Evolutionary conservation across 495 filamentous ascomycete genomes (phyloP), one percentile per base, ranked within the genome.

Genomic region (Penicillium waksmanii): DNA sequence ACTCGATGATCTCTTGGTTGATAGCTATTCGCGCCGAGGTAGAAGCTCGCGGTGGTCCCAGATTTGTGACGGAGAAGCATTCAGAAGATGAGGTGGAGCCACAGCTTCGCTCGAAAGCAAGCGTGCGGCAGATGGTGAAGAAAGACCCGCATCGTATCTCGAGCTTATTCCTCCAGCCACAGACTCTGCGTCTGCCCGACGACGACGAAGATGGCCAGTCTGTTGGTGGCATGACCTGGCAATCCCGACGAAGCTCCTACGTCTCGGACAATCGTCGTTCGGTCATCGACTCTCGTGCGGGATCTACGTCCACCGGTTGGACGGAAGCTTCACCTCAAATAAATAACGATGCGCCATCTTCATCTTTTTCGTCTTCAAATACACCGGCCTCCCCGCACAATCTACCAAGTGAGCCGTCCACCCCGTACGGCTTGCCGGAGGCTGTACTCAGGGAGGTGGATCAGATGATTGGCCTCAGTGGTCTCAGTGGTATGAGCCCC

Each of bases 1-100:
- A 92, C 55, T 87, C 91, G 7, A 93, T 98, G 91, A 91, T 93
- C 58, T 75, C 78, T 25, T 98, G 95, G 95, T 66, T 84, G 25
- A 74, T 83, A 3, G 81, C 82, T 0, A 74, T 93, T 25, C 78
- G 89, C 54, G 81, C 81, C 33, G 85, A 87, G 64, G 91, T 93
- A 38, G 87, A 91, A 68, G 77, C 77, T 7, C 75, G 89, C 7
- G 89, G 89, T 13, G 88, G 89, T 5, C 88, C 82, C 64, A 88
- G 87, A 66, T 83, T 78, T 59, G 74, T 85, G 9, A 84, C 84
- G 7, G 86, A 89, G 64, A 72, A 66, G 13, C 67, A 71, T 12
- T 68, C 65, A 0, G 72, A 74, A 35, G 72, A 73, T 0, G 75
- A 75, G 21, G 58, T 62, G 21, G 66, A 63, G 36, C 64, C 61